Conservation (phyloP, 805 yeast species). For the Clavispora fructus region DNA sequence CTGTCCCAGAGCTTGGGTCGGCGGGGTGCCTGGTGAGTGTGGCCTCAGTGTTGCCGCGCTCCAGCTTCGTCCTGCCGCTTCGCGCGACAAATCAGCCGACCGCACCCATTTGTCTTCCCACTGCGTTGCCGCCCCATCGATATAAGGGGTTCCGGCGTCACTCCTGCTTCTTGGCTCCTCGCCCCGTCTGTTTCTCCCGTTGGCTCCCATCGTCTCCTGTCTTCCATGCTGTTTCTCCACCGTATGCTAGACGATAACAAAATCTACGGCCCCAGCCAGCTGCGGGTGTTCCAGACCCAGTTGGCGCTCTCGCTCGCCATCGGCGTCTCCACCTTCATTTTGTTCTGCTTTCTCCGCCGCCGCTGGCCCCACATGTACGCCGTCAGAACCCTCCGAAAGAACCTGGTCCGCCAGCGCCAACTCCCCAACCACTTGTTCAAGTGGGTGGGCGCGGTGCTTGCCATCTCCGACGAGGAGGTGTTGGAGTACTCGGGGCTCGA, state of each 20-base stretch:
- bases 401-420: conserved; percentile 26
- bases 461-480: conserved; percentile 22
- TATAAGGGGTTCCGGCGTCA: too few species aligned
- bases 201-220: too few species aligned
- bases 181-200: too few species aligned
- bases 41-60: too few species aligned
- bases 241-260: conserved; percentile 11
- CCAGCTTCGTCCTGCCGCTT: too few species aligned
- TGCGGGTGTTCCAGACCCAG: conserved; percentile 55
- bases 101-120: too few species aligned
- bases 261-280: conserved; percentile 43
- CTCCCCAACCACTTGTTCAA: conserved; percentile 34
- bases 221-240: background rate
- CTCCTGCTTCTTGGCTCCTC: too few species aligned
- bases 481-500: conserved; percentile 21
- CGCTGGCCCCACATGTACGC: conserved; percentile 56
- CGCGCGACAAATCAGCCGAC: too few species aligned
- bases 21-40: too few species aligned
- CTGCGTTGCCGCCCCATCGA: too few species aligned
- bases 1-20: too few species aligned
- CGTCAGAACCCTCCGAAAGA: conserved; percentile 45
- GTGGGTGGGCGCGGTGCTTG: conserved; percentile 22
- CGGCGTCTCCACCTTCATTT: conserved; percentile 42
- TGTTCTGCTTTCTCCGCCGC: conserved; percentile 48
- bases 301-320: conserved; percentile 42